Percentiles rank a stretch among this genome's conserved stretches.
These are phyloP conservation scores for Tuber aestivum DNA, from an alignment of 495 filamentous ascomycete genomes.

Conservation along the genomic window DNA sequence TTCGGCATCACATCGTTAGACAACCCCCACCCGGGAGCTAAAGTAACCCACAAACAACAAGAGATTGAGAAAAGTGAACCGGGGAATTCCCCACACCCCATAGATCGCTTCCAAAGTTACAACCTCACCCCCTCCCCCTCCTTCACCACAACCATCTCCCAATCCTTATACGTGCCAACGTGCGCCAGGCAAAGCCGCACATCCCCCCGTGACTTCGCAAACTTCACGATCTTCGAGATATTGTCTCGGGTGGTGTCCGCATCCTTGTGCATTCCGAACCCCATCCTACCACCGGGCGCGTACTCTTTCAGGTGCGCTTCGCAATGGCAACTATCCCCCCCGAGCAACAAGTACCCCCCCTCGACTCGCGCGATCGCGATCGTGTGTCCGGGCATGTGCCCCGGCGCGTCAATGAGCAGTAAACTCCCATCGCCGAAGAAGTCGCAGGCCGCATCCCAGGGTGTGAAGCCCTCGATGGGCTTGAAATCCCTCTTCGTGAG, in stretches of 20 bases:
- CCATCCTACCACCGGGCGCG: conserved; percentile 15
- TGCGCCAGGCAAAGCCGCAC: conserved; percentile 22
- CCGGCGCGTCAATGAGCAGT: conserved; percentile 55
- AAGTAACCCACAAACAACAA: neutral
- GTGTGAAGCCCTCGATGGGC: neutral
- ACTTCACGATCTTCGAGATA: conserved; percentile 13
- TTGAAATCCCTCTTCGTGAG: conserved; percentile 50
- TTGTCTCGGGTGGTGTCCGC: conserved; percentile 10
- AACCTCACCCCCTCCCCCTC: neutral
- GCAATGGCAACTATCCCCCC: conserved; percentile 20
- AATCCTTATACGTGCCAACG: conserved; percentile 18
- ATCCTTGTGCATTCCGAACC: conserved; percentile 17
- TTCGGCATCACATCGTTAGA: neutral
- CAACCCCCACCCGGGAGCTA: neutral
- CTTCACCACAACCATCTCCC: conserved; percentile 8
- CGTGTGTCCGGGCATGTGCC: conserved; percentile 56
- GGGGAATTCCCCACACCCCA: too few relatives aligned
- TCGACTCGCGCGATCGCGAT: conserved; percentile 48
- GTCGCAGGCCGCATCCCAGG: conserved; percentile 49
- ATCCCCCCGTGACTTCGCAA: conserved; percentile 13
- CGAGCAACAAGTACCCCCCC: conserved; percentile 17
- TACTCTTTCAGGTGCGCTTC: conserved; percentile 15
- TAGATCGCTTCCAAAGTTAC: neutral
- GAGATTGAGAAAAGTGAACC: neutral
- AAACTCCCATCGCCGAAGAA: conserved; percentile 58